Conservation (phyloP, 805 yeast genomes). For the Brettanomyces sp. region DNA sequence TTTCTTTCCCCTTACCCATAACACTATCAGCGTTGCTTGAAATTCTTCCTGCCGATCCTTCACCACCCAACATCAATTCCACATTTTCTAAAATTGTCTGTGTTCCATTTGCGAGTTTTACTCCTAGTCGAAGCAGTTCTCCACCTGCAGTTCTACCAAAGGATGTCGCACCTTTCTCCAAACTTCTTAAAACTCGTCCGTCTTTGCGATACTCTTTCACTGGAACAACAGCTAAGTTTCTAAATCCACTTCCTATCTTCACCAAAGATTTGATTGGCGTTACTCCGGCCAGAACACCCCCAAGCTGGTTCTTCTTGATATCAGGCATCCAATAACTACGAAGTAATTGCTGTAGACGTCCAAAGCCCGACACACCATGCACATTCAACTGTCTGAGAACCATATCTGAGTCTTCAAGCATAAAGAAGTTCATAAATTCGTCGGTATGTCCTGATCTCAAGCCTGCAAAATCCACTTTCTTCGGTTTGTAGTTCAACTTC, state of each 20-base stretch:
- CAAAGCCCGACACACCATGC: conserved; percentile 72
- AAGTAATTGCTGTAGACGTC: conserved; percentile 44
- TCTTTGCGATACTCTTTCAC: conserved; percentile 65
- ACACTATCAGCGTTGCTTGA: conserved; percentile 4
- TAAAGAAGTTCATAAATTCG: conserved; percentile 83
- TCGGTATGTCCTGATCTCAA: conserved; percentile 77
- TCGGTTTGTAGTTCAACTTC: conserved; percentile 85
- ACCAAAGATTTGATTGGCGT: conserved; percentile 74
- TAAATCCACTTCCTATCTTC: conserved; percentile 69
- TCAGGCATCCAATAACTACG: conserved; percentile 83
- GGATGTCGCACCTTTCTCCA: conserved; percentile 65
- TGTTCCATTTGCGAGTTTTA: conserved; percentile 79
- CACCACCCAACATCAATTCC: conserved; percentile 72
- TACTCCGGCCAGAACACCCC: conserved; percentile 74
- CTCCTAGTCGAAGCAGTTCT: conserved; percentile 75
- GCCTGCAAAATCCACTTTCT: conserved; percentile 76
- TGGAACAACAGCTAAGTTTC: conserved; percentile 66
- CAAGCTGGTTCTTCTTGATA: conserved; percentile 69
- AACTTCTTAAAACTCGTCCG: conserved; percentile 55
- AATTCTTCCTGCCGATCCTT: conserved; percentile 41
- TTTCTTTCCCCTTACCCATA: not conserved
- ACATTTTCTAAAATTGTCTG: conserved; percentile 73
- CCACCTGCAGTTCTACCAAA: conserved; percentile 74
- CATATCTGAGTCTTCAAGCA: conserved; percentile 77
- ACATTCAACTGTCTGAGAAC: conserved; percentile 49